These are phyloP conservation scores for Coniochaeta hoffmannii DNA, from an alignment of 2,329 filamentous ascomycete species.

Conservation along the genomic window DNA sequence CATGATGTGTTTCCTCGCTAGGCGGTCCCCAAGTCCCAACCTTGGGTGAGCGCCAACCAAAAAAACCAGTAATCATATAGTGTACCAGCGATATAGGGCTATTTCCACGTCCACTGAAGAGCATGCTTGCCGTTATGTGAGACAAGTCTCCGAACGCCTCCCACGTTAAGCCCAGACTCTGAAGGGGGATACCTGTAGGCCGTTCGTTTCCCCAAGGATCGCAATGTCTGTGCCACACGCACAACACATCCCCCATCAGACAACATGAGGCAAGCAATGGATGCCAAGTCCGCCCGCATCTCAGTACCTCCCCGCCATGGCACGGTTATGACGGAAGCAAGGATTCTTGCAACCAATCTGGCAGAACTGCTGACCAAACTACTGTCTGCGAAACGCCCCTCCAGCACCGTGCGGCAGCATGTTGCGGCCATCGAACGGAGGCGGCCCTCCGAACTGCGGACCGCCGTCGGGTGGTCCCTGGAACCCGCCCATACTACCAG, in stretches of 20 bases:
- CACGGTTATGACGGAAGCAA: slow-evolving; percentile 3
- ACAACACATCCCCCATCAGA: not conserved
- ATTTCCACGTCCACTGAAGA: not conserved
- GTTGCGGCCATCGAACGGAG: slow-evolving; percentile 27
- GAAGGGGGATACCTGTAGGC: too few species aligned
- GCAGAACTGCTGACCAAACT: slow-evolving; percentile 1
- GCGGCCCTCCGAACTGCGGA: slow-evolving; percentile 30
- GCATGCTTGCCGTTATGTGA: not conserved
- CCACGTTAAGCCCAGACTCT: not conserved
- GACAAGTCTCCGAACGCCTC: not conserved
- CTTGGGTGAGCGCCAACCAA: not conserved
- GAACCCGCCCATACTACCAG: slow-evolving; percentile 44
- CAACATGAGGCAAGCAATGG: not conserved
- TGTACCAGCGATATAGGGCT: not conserved
- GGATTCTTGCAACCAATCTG: slow-evolving; percentile 1
- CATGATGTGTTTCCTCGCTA: not conserved
- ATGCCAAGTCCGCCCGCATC: not conserved
- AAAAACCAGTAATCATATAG: not conserved
- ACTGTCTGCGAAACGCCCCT: not conserved
- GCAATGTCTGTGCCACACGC: not conserved
- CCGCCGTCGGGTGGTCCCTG: slow-evolving; percentile 42
- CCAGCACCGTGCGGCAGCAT: slow-evolving; percentile 41
- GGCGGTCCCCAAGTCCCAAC: not conserved
- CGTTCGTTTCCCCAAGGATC: not conserved
- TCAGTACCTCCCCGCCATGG: not conserved